A percentile compares a stretch with the other conserved stretches of the same genome.
Evolutionary conservation across 139 green algal species (phyloP).

Genomic region (Ettlia oleoabundans): DNA sequence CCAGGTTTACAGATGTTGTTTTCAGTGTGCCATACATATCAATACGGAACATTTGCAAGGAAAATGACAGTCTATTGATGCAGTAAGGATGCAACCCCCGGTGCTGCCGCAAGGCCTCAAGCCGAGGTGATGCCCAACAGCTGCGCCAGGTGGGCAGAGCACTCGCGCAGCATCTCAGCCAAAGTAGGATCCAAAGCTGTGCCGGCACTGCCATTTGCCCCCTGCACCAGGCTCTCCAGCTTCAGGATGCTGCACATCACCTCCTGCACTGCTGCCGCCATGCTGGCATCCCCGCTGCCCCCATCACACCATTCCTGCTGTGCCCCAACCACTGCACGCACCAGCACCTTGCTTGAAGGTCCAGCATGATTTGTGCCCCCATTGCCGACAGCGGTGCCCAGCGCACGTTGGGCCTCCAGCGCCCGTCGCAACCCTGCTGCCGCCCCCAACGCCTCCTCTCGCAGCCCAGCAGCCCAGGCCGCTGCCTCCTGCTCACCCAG

Average conservation of each 20-base stretch:
- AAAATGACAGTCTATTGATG: too few relatives aligned
- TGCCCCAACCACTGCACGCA: not conserved
- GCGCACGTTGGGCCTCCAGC: not conserved
- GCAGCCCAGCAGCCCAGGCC: constrained; percentile 8
- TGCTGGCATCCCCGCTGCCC: not conserved
- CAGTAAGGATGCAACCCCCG: too few relatives aligned
- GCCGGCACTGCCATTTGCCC: not conserved
- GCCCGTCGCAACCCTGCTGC: not conserved
- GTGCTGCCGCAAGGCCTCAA: too few relatives aligned
- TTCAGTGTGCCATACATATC: too few relatives aligned
- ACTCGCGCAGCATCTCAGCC: not conserved
- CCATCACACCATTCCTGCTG: not conserved
- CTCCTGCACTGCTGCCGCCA: not conserved
- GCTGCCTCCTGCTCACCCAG: not conserved
- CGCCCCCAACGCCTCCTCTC: constrained; percentile 16
- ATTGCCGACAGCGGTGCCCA: not conserved
- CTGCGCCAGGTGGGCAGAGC: not conserved
- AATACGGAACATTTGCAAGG: too few relatives aligned
- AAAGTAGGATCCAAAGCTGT: not conserved
- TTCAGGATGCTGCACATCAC: not conserved
- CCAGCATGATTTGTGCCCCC: not conserved
- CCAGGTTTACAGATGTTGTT: too few relatives aligned
- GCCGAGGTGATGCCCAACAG: not conserved
- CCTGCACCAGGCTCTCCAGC: not conserved
- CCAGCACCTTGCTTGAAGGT: not conserved